Evolutionary conservation across 768 basidiomycete species (phyloP).

Genomic region (Lactarius sp.): DNA sequence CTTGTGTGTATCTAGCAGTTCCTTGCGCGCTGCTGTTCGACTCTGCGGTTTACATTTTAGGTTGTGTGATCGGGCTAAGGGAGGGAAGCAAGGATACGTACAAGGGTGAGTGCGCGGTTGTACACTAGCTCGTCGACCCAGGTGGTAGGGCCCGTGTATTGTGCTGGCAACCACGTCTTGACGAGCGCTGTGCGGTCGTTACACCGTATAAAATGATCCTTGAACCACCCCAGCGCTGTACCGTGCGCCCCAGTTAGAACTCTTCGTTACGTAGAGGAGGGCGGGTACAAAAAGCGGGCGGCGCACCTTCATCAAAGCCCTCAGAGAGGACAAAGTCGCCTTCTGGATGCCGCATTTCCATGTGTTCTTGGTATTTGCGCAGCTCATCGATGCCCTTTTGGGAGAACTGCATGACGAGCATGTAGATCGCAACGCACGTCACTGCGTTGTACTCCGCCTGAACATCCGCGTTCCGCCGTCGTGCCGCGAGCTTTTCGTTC

Average conservation of each 20-base stretch:
- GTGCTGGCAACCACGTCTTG: conserved; percentile 81
- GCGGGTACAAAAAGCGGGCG: background rate
- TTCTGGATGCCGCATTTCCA: conserved; percentile 75
- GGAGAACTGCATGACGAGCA: conserved; percentile 88
- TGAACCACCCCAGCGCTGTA: conserved; percentile 83
- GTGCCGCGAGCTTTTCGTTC: conserved; percentile 60
- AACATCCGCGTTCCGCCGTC: conserved; percentile 66
- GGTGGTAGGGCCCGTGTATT: conserved; percentile 74
- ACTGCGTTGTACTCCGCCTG: conserved; percentile 81
- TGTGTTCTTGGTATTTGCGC: conserved; percentile 69
- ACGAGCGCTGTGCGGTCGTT: conserved; percentile 86
- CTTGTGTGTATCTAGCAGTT: conserved; percentile 73
- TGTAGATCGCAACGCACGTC: conserved; percentile 83
- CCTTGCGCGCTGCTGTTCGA: conserved; percentile 86
- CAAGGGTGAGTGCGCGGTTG: conserved; percentile 83
- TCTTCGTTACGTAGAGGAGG: conserved; percentile 1
- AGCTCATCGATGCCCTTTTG: conserved; percentile 89
- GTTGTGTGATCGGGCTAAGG: background rate
- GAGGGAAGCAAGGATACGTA: conserved; percentile 37
- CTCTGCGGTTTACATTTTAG: conserved; percentile 49
- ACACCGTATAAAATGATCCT: conserved; percentile 89
- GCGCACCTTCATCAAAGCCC: conserved; percentile 71
- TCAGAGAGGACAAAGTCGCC: conserved; percentile 72
- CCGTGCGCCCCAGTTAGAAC: conserved; percentile 20
- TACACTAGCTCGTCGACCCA: conserved; percentile 91